phyloP scores from a whole-genome alignment of 176 grass and related monocot species.

The Lolium multiflorum region DNA sequence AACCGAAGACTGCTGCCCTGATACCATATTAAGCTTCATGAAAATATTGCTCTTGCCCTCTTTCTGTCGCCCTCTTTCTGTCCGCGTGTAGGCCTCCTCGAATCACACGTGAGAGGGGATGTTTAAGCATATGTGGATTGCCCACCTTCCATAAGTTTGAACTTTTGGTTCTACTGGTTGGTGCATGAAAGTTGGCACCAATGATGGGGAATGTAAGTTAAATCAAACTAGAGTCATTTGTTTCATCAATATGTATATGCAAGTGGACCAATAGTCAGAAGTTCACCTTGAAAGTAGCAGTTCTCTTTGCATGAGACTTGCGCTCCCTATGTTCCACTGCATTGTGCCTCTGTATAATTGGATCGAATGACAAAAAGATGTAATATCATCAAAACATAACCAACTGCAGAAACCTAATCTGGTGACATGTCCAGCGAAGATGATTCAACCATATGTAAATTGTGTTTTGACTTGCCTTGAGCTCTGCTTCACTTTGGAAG shows the following conservation, averaged over 20 bases:
- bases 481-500: conserved; percentile 73
- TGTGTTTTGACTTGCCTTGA: conserved; percentile 60
- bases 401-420: conserved; percentile 1
- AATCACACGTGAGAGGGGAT: too few species aligned
- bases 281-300: conserved; percentile 67
- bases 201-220: conserved; percentile 40
- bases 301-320: conserved; percentile 57
- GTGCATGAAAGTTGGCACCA: conserved; percentile 38
- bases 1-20: too few species aligned
- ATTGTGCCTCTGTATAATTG: conserved; percentile 66
- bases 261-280: conserved; percentile 19
- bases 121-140: too few species aligned
- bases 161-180: conserved; percentile 34
- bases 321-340: conserved; percentile 56
- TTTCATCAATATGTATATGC: conserved; percentile 9
- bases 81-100: too few species aligned
- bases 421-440: conserved; percentile 7
- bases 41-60: too few species aligned
- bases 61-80: too few species aligned
- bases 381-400: not conserved
- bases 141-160: too few species aligned
- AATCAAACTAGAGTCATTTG: conserved; percentile 8
- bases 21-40: too few species aligned
- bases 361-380: conserved; percentile 21
- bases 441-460: conserved; percentile 24